Percentiles rank a stretch among this genome's conserved stretches.
Evolutionary conservation across 2,329 filamentous ascomycete genomes (phyloP).

Genomic region (Neurospora crassa): DNA sequence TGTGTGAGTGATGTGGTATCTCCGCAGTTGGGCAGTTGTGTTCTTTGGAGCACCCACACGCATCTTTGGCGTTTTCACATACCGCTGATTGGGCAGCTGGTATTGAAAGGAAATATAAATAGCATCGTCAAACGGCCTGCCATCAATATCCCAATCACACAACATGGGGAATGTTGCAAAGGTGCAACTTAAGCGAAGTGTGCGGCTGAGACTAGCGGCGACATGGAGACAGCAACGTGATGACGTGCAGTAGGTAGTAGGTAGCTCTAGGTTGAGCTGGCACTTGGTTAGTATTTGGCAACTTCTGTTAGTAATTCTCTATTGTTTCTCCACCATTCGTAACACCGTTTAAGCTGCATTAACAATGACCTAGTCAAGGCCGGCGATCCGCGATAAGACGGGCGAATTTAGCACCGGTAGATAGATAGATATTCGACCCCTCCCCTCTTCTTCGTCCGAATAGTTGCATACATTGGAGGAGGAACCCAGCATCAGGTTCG

Average conservation of each 20-base stretch:
- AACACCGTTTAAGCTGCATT: neutral
- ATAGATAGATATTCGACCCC: neutral
- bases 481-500: neutral
- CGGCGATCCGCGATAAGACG: neutral
- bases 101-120: neutral
- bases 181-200: neutral
- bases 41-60: neutral
- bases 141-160: neutral
- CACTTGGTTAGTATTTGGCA: neutral
- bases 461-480: neutral
- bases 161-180: neutral
- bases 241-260: neutral
- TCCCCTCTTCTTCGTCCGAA: neutral
- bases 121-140: neutral
- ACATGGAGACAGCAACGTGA: neutral
- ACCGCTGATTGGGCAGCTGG: neutral
- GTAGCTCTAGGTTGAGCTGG: neutral
- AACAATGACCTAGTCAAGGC: neutral
- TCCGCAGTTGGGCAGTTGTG: neutral
- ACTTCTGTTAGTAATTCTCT: neutral
- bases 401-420: neutral
- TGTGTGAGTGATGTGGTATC: neutral
- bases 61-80: neutral
- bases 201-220: neutral
- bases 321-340: fast-evolving